These are phyloP conservation scores for Comarum palustre DNA, from an alignment of 306 rosid species.

Conservation along the genomic window DNA sequence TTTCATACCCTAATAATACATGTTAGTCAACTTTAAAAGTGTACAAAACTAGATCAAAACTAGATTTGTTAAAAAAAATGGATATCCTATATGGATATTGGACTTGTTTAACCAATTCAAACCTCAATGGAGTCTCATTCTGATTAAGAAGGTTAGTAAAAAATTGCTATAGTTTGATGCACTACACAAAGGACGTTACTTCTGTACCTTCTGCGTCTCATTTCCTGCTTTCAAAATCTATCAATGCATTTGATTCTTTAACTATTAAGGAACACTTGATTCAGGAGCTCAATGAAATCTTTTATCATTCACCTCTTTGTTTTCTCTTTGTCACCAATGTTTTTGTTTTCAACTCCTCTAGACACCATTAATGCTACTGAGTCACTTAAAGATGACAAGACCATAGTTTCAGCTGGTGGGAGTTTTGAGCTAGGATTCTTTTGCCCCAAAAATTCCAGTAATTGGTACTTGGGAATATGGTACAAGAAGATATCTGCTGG, in stretches of 20 bases:
- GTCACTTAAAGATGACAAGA: neutral
- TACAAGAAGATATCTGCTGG: constrained; percentile 14
- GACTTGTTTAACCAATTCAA: neutral
- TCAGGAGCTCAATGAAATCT: constrained; percentile 4
- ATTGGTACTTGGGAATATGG: constrained; percentile 18
- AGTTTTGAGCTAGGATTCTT: constrained; percentile 33
- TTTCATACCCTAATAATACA: neutral
- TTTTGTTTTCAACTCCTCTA: neutral
- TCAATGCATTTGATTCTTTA: neutral
- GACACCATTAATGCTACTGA: constrained; percentile 4
- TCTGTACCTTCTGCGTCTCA: constrained; percentile 4
- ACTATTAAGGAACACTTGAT: neutral
- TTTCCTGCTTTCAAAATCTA: neutral
- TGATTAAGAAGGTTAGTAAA: neutral
- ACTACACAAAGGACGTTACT: neutral
- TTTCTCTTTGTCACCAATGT: neutral
- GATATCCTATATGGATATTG: neutral
- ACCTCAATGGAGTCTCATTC: neutral
- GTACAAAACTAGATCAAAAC: neutral
- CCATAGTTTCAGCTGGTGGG: constrained; percentile 1
- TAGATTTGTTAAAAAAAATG: neutral
- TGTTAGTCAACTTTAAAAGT: neutral
- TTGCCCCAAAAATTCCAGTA: constrained; percentile 12
- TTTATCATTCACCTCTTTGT: neutral
- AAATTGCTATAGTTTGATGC: neutral